A percentile compares a stretch with the other conserved stretches of the same genome.
phyloP scores from a whole-genome alignment of 305 asterid genomes.

The Striga hermonthica region DNA sequence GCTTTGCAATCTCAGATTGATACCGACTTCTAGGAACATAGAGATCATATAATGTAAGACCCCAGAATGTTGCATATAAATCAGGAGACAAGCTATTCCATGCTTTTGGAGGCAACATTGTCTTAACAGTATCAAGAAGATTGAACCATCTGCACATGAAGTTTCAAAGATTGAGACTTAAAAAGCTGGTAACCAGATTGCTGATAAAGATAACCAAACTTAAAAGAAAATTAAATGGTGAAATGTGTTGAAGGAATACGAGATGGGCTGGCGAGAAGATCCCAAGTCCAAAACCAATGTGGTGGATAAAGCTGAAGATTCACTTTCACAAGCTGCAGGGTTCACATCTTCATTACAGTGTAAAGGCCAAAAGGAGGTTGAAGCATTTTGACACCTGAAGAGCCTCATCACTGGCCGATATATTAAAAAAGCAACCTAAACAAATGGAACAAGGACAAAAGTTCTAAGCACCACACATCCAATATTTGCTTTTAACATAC shows the following conservation, averaged over 20 bases:
- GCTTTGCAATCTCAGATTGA: slow-evolving; percentile 85
- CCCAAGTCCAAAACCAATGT: slow-evolving; percentile 75
- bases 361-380: slow-evolving; percentile 81
- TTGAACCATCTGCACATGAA: slow-evolving; percentile 71
- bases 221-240: slow-evolving; percentile 17
- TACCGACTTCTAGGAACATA: slow-evolving; percentile 92
- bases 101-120: slow-evolving; percentile 94
- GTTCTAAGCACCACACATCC: slow-evolving; percentile 7
- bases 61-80: slow-evolving; percentile 98
- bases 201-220: slow-evolving; percentile 14
- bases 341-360: slow-evolving; percentile 55
- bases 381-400: slow-evolving; percentile 60
- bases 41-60: slow-evolving; percentile 96
- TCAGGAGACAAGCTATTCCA: slow-evolving; percentile 99
- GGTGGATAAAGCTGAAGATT: slow-evolving; percentile 43
- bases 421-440: slow-evolving; percentile 89
- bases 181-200: slow-evolving; percentile 6
- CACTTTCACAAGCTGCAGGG: slow-evolving; percentile 47
- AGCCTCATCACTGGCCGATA: slow-evolving; percentile 99
- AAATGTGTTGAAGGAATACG: slow-evolving; percentile 46
- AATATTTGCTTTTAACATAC: slow-evolving; percentile 4
- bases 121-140: slow-evolving; percentile 84
- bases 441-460: slow-evolving; percentile 28
- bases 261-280: slow-evolving; percentile 62
- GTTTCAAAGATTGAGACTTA: slow-evolving; percentile 25